These are phyloP conservation scores for Cyclotella atomus DNA, from an alignment of 108 stramenopile genomes.

Conservation along the genomic window DNA sequence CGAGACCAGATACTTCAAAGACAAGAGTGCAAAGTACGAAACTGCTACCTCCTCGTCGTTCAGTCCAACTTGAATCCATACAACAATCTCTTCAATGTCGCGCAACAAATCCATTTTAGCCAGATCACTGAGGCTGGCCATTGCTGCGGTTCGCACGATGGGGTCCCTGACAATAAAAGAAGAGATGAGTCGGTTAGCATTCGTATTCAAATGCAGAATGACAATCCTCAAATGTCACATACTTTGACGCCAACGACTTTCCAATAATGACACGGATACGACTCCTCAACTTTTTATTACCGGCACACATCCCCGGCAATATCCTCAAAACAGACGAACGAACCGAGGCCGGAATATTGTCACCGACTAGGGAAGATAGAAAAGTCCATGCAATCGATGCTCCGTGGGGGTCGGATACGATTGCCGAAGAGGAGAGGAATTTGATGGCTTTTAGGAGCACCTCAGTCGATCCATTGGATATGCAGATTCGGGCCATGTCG, in stretches of 20 bases:
- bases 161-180: constrained; percentile 21
- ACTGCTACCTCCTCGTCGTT: constrained; percentile 57
- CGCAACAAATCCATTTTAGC: constrained; percentile 69
- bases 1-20: constrained; percentile 62
- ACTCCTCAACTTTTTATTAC: constrained; percentile 69
- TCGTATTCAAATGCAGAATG: background rate
- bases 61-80: constrained; percentile 69
- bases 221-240: background rate
- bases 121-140: constrained; percentile 69
- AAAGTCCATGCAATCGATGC: constrained; percentile 68
- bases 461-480: background rate
- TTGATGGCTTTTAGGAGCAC: constrained; percentile 7
- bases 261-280: constrained; percentile 68
- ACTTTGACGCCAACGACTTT: constrained; percentile 37
- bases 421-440: constrained; percentile 25
- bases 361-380: constrained; percentile 52
- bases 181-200: background rate
- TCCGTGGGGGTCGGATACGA: constrained; percentile 69
- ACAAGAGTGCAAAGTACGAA: constrained; percentile 54
- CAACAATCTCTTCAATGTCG: constrained; percentile 68
- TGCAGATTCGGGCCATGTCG: constrained; percentile 12
- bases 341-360: constrained; percentile 45
- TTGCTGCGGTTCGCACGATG: constrained; percentile 65
- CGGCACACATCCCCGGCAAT: constrained; percentile 61
- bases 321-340: constrained; percentile 60